Conservation (phyloP, 2,329 filamentous ascomycete species). For the Pyrenochaeta sp. region DNA sequence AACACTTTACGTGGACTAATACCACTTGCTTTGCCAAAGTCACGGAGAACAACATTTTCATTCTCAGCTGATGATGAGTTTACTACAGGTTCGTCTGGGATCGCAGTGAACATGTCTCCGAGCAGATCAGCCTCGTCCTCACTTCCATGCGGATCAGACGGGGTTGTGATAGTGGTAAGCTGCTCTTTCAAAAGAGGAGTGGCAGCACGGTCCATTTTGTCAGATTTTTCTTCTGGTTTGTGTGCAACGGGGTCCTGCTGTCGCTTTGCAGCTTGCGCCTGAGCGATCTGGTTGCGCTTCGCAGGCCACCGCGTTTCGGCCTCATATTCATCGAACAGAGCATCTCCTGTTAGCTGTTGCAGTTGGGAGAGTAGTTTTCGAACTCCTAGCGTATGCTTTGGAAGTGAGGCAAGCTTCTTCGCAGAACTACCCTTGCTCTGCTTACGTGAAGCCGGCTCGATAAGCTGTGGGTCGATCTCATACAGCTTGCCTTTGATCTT, state of each 20-base stretch:
- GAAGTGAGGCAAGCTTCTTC: conserved; percentile 23
- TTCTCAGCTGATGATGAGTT: conserved; percentile 18
- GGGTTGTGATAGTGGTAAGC: neutral
- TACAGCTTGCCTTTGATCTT: conserved; percentile 68
- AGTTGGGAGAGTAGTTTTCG: conserved; percentile 77
- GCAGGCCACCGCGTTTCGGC: conserved; percentile 57
- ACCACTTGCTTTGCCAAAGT: conserved; percentile 86
- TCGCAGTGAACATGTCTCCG: conserved; percentile 64
- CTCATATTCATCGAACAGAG: conserved; percentile 57
- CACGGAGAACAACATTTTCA: conserved; percentile 69
- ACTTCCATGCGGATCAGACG: conserved; percentile 28
- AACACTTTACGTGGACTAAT: conserved; percentile 77
- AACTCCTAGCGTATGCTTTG: conserved; percentile 55
- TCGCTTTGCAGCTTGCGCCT: conserved; percentile 44
- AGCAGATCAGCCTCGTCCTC: conserved; percentile 65
- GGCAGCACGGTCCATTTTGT: too few relatives aligned
- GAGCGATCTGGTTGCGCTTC: conserved; percentile 52
- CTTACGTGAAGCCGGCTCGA: conserved; percentile 57
- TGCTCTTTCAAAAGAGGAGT: conserved; percentile 4
- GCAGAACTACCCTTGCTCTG: conserved; percentile 28
- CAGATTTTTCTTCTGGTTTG: too few relatives aligned
- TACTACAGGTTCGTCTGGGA: conserved; percentile 54
- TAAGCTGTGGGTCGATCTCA: conserved; percentile 61
- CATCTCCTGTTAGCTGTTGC: conserved; percentile 73
- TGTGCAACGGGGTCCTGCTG: too few relatives aligned